Base-by-base conservation (phyloP, 2,329 filamentous ascomycete genomes). In the Aphanoascus verrucosus region DNA sequence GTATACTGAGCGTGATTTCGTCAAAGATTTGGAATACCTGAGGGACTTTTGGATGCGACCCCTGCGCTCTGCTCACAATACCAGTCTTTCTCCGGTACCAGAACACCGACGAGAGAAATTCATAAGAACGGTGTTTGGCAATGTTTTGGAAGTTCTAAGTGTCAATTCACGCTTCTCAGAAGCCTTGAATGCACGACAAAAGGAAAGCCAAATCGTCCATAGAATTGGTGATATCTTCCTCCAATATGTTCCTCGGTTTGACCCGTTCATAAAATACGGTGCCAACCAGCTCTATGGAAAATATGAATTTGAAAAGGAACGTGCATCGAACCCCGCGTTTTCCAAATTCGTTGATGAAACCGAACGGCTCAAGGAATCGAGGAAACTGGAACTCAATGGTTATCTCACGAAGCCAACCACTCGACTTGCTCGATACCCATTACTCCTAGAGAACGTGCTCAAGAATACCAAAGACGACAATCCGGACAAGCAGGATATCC, bases 31-130 rank as follows among this genome's bases (percentile, higher is more conserved):
- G 63, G 93, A 98, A 70, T 98, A 98, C 66, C 76, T 98, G 31
- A 83, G 93, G 57, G 93, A 98, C 73, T 98, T 97, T 75, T 98
- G 93, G 93, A 95, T 98, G 73, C 80, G 93, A 61, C 93, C 93
- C 8, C 73, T 98, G 54, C 83, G 89, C 48, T 86, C 85, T 28
- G 83, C 85, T 15, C 79, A 79, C 54, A 77, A 78, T 15, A 69
- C 71, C 9, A 74, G 67, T 57, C 78, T 79, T 14, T 96, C 91
- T 3, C 91, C 90, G 0, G 94, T 98, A 58, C 91, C 93, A 4
- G 82, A 93, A 59, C 83, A 88, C 56, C 83, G 88, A 55, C 83
- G 89, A 57, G 91, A 96, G 60, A 87, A 86, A 64, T 94, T 95
- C 58, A 91, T 98, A 55, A 83, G 87, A 61, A 94, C 85, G 0